Conservation (phyloP, 345 rosid genomes). For the Euphorbia lathyris region DNA sequence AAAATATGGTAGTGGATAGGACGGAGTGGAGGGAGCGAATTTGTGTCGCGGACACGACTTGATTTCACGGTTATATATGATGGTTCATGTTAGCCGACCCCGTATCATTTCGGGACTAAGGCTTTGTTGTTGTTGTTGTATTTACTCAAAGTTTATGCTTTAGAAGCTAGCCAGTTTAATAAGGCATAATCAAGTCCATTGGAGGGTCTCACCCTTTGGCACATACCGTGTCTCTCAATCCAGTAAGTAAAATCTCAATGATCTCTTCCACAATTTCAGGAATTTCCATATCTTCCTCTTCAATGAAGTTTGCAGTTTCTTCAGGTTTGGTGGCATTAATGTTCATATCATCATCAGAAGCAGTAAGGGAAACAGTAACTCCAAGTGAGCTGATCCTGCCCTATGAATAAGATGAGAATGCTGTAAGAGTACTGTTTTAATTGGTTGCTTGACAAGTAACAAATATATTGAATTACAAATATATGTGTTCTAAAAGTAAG, state of each 20-base stretch:
- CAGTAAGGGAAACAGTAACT: constrained; percentile 44
- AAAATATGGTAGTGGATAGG: no score
- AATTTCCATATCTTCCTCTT: constrained; percentile 80
- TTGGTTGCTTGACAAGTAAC: neutral
- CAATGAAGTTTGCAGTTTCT: constrained; percentile 30
- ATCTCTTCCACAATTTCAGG: constrained; percentile 89
- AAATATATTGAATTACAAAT: neutral
- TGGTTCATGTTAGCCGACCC: no score
- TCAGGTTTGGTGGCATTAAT: constrained; percentile 30
- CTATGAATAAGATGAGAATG: constrained; percentile 37
- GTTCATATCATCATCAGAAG: constrained; percentile 33
- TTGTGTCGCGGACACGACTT: no score
- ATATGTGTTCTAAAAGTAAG: neutral
- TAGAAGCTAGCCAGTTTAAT: constrained; percentile 11
- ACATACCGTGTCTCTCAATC: constrained; percentile 87
- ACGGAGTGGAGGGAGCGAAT: no score
- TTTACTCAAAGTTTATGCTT: constrained; percentile 1
- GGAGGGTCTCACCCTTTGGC: constrained; percentile 33
- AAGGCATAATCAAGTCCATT: constrained; percentile 16
- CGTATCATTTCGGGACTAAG: no score
- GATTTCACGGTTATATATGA: no score
- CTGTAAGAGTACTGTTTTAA: neutral
- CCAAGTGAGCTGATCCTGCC: constrained; percentile 62
- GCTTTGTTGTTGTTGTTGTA: no score
- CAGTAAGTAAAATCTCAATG: constrained; percentile 81